Conservation (phyloP, 257 asterid genomes). For the Salvia splendens region DNA sequence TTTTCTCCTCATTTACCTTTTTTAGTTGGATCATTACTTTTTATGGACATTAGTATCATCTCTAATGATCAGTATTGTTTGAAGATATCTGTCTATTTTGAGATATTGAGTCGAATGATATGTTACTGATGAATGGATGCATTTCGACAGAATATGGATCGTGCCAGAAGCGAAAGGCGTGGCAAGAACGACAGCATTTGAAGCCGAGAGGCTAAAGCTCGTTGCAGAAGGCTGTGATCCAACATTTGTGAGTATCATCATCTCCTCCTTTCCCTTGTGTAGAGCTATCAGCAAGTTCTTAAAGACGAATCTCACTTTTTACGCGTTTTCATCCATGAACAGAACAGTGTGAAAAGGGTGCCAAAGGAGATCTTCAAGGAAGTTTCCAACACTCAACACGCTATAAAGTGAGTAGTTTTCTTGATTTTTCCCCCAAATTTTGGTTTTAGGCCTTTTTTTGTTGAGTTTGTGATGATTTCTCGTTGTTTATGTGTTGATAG, state of each 20-base stretch:
- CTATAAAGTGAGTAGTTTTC: slow-evolving; percentile 55
- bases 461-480: background rate
- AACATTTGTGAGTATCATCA: slow-evolving; percentile 56
- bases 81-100: background rate
- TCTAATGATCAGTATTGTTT: background rate
- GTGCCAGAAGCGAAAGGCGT: slow-evolving; percentile 65
- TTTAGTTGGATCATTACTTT: no score
- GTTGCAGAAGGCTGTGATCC: slow-evolving; percentile 79
- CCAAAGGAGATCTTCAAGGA: slow-evolving; percentile 58
- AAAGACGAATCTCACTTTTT: background rate
- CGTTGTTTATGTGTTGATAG: slow-evolving; percentile 33
- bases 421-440: background rate
- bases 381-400: slow-evolving; percentile 53
- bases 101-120: background rate
- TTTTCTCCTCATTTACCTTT: background rate
- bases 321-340: slow-evolving; percentile 30
- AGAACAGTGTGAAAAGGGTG: slow-evolving; percentile 52
- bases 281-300: background rate
- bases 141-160: slow-evolving; percentile 59
- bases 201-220: slow-evolving; percentile 64
- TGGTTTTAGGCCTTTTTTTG: background rate
- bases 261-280: background rate
- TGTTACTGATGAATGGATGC: background rate
- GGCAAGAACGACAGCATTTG: slow-evolving; percentile 60
- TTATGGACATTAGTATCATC: no score